Base-by-base conservation (phyloP, 108 stramenopile species). In the Bacterosira constricta region DNA sequence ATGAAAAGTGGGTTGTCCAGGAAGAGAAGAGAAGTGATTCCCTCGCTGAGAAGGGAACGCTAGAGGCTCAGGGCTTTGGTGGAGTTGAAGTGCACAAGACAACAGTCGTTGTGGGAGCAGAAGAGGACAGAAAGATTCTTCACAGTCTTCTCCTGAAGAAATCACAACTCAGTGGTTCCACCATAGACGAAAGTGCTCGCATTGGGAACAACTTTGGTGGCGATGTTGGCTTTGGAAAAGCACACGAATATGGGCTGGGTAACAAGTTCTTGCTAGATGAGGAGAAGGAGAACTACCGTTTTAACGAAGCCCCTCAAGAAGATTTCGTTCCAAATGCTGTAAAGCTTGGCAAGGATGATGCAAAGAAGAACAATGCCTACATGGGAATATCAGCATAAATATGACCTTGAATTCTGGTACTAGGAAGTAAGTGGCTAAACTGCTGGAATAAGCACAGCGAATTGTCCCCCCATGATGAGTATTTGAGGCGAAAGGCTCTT, bases 1-100 rank as follows among this genome's bases (percentile, higher is more conserved):
- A 85, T 45, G 84, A 85, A 54, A 49, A 59, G 42, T 85, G 84
- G 84, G 62, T 75, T 6, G 69, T 75, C 13, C 42, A 63, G 36
- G 76, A 81, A 35, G 60, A 68, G 46, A 55, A 60, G 64, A 42
- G 58, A 15, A 20, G 23, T 4, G 80, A 85, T 54, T 11, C 45
- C n/a, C 67, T 67, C 0, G 79, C 69, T 13, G 79, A 80, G 66
- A 47, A 69, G 30, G 79, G 79, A 2, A 69, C 79, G 52, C 37
- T 80, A 32, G 79, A 80, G 49, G 41, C 71, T 6, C 42, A 37
- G 25, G 79, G 79, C 15, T 73, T 73, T 42, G 79, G 79, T 23
- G 79, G 79, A 25, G 41, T 80, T 46, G 79, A 80, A 42, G 67
- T 80, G 46, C 50, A 59, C 23, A 80, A 74, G 60, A 66, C 61